phyloP scores from a whole-genome alignment of 139 green algal species.

The Coelastrella sp. region DNA sequence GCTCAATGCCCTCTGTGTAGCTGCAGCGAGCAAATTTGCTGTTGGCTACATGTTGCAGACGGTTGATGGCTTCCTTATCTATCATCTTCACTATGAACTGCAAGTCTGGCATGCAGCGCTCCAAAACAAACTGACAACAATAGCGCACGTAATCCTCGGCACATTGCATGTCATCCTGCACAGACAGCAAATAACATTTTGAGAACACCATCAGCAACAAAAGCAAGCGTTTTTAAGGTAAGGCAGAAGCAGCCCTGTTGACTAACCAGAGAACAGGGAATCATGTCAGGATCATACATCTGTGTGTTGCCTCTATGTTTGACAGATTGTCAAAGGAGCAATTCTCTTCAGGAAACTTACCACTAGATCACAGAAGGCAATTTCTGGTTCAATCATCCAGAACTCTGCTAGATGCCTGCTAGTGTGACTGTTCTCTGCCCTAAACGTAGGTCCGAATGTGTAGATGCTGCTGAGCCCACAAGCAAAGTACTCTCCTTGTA shows the following conservation, averaged over 20 bases:
- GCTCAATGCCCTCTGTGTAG: slow-evolving; percentile 96
- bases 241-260: too few relatives aligned
- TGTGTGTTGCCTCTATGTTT: too few relatives aligned
- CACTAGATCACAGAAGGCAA: slow-evolving; percentile 94
- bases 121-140: slow-evolving; percentile 84
- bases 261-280: too few relatives aligned
- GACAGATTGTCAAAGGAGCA: too few relatives aligned
- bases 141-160: slow-evolving; percentile 92
- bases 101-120: slow-evolving; percentile 73
- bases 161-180: slow-evolving; percentile 93
- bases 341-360: too few relatives aligned
- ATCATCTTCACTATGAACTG: slow-evolving; percentile 84
- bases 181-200: too few relatives aligned
- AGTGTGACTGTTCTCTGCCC: slow-evolving; percentile 95
- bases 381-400: slow-evolving; percentile 99
- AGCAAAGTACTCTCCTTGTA: slow-evolving; percentile 93
- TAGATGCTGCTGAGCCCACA: slow-evolving; percentile 92
- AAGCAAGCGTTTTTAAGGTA: too few relatives aligned
- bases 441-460: slow-evolving; percentile 96
- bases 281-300: too few relatives aligned
- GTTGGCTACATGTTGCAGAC: slow-evolving; percentile 84
- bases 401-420: slow-evolving; percentile 97
- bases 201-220: too few relatives aligned
- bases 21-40: slow-evolving; percentile 89
- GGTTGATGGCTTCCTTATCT: slow-evolving; percentile 82